phyloP scores from a whole-genome alignment of 2,329 filamentous ascomycete genomes.

The Xylaria multiplex region DNA sequence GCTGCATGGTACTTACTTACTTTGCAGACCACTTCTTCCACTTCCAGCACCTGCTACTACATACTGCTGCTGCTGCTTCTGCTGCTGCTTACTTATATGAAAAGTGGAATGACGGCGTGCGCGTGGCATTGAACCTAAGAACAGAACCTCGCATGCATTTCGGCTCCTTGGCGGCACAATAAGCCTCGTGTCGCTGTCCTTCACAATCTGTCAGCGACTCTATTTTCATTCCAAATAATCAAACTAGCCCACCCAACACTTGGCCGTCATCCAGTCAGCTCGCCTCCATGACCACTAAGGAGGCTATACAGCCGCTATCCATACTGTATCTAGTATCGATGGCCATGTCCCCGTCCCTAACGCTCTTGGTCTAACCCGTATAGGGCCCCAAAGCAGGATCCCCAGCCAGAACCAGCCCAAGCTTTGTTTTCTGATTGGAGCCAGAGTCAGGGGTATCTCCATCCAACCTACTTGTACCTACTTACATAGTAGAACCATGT shows the following conservation, averaged over 20 bases:
- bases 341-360: conserved; percentile 26
- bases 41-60: neutral
- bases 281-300: conserved; percentile 26
- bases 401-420: conserved; percentile 6
- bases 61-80: neutral
- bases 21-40: neutral
- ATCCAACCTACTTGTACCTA: conserved; percentile 12
- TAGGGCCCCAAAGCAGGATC: conserved; percentile 16
- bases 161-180: conserved; percentile 37
- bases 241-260: conserved; percentile 27
- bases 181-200: conserved; percentile 33
- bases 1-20: conserved; percentile 16
- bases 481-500: conserved; percentile 26
- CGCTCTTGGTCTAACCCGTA: conserved; percentile 23
- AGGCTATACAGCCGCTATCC: conserved; percentile 18
- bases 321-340: conserved; percentile 30
- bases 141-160: conserved; percentile 28
- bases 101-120: conserved; percentile 25
- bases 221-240: conserved; percentile 38
- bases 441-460: conserved; percentile 27
- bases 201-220: conserved; percentile 35
- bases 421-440: conserved; percentile 28
- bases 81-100: conserved; percentile 18
- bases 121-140: conserved; percentile 30
- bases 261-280: conserved; percentile 35